Base-by-base conservation (phyloP, 1,284 basidiomycete species). In the Pterulicium gracile region DNA sequence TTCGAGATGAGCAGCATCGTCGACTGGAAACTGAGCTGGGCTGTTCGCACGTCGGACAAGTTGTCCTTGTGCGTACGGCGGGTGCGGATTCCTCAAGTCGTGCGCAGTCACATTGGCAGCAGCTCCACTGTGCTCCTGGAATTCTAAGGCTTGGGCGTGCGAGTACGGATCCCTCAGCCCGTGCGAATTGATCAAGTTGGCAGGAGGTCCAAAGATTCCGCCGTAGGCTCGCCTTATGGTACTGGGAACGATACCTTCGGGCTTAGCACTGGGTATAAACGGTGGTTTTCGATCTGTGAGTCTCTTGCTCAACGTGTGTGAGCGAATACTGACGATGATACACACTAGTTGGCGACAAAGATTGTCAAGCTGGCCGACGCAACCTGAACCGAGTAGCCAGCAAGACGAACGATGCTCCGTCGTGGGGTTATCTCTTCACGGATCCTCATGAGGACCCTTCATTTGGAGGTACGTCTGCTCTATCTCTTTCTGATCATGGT, bases 171-270 rank as follows among this genome's bases (percentile, higher is more conserved):
- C n/a, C n/a, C n/a, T n/a, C n/a, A n/a, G n/a, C n/a, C n/a, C n/a
- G n/a, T n/a, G n/a, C n/a, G n/a, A n/a, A n/a, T n/a, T n/a, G n/a
- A n/a, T n/a, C n/a, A n/a, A n/a, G n/a, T n/a, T n/a, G n/a, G n/a
- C n/a, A n/a, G n/a, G n/a, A n/a, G n/a, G n/a, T n/a, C 61, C 4
- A 51, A 59, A 17, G 50, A 55, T 20, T 58, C 60, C 4, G 47
- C 59, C 2, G 47, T 56, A 32, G 61, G 63, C 3, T 59, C 57
- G 5, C 64, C 63, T 2, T 64, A 53, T 45, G 54, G 56, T 20
- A 61, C 61, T 2, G 61, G 62, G 1, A 59, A 58, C 42, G 50
- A 61, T 17, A 62, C 59, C 0, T 63, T 62, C 27, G 61, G 57
- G 1, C 46, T 58, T 5, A 54, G 51, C 12, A 43, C 47, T 21